A percentile compares a stretch with the other conserved stretches of the same genome.
phyloP scores from a whole-genome alignment of 2,329 filamentous ascomycete genomes.

The Colletotrichum sp. region DNA sequence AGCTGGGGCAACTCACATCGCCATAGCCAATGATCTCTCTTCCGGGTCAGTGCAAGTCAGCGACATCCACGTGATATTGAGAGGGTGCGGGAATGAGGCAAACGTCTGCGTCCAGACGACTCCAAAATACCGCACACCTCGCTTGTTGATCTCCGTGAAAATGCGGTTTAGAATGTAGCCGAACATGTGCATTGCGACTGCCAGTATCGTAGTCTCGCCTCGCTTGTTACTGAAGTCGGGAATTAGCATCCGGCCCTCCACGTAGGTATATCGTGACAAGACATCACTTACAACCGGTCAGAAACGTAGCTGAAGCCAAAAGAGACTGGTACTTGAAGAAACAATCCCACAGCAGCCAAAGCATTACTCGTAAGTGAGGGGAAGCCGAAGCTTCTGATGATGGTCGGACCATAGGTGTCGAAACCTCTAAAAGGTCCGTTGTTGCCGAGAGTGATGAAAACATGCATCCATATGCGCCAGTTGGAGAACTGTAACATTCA shows the following conservation, averaged over 20 bases:
- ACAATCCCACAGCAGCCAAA: constrained; percentile 58
- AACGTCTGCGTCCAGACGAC: constrained; percentile 62
- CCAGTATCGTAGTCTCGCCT: constrained; percentile 57
- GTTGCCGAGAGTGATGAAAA: constrained; percentile 54
- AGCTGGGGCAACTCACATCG: constrained; percentile 44
- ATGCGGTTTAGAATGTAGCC: constrained; percentile 60
- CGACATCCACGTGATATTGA: constrained; percentile 67
- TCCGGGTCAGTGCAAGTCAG: constrained; percentile 61
- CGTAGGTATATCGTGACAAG: too few relatives aligned
- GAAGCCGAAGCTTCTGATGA: constrained; percentile 60
- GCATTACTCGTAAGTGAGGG: constrained; percentile 54
- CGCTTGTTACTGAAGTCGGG: constrained; percentile 43
- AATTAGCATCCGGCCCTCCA: background rate
- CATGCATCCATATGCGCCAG: constrained; percentile 58
- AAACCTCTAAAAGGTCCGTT: constrained; percentile 52
- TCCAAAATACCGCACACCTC: constrained; percentile 55
- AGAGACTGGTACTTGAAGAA: constrained; percentile 56
- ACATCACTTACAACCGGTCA: constrained; percentile 51
- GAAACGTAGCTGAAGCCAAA: constrained; percentile 58
- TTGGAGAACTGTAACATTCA: constrained; percentile 41
- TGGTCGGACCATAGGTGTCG: constrained; percentile 58
- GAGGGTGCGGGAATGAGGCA: constrained; percentile 58
- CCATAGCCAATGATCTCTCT: constrained; percentile 64
- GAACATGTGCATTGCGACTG: constrained; percentile 50
- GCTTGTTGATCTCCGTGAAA: constrained; percentile 49